phyloP scores from a whole-genome alignment of 352 stramenopile species.

The Pythium brachiatum region DNA sequence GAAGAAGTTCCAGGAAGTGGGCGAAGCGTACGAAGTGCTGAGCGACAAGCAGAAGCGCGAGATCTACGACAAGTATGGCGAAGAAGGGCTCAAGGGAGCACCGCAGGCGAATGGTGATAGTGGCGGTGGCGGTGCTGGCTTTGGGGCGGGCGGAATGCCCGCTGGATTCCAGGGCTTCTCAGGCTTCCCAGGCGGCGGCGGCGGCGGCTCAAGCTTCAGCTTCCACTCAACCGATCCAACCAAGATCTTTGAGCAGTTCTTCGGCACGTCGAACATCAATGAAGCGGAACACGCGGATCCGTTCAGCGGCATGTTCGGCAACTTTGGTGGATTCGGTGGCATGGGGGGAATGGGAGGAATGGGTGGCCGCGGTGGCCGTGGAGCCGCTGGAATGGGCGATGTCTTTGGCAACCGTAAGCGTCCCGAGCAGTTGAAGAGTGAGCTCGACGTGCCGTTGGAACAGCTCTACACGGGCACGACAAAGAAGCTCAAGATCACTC shows the following conservation, averaged over 20 bases:
- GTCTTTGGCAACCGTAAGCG: conserved; percentile 39
- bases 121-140: conserved; percentile 23
- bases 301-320: conserved; percentile 69
- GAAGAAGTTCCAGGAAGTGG: conserved; percentile 93
- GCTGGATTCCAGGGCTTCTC: conserved; percentile 63
- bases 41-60: conserved; percentile 92
- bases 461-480: conserved; percentile 79
- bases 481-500: conserved; percentile 94
- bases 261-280: conserved; percentile 79
- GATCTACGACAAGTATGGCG: conserved; percentile 92
- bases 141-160: conserved; percentile 12
- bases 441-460: conserved; percentile 94
- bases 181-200: conserved; percentile 63
- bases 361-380: conserved; percentile 11
- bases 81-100: conserved; percentile 85
- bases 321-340: conserved; percentile 50
- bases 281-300: conserved; percentile 71
- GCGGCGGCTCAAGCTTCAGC: conserved; percentile 40
- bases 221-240: conserved; percentile 79
- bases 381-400: conserved; percentile 30
- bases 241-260: conserved; percentile 92
- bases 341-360: conserved; percentile 44
- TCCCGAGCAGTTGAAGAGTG: conserved; percentile 59
- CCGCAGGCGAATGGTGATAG: conserved; percentile 19
- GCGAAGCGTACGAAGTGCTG: conserved; percentile 92